Base-by-base conservation (phyloP, 345 rosid genomes). In the Bruguiera gymnorhiza region DNA sequence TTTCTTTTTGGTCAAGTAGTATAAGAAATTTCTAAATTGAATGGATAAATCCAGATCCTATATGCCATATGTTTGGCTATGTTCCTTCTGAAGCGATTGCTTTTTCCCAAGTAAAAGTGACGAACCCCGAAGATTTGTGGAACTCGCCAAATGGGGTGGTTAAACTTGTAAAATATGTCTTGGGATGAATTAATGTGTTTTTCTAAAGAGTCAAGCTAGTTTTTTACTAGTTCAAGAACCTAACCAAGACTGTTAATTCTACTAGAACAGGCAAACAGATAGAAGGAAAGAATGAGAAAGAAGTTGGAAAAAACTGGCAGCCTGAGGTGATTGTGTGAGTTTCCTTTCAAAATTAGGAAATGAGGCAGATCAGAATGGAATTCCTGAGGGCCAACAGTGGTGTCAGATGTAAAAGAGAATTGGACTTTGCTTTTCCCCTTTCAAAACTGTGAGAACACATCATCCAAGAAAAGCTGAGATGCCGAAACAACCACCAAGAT, bases 391-490 rank as follows among this genome's bases (percentile, higher is more conserved):
- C 26, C 27, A n/a, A 6, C 19, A 54, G 62, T 54, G 29, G 34
- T 53, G 62, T 37, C 67, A 51, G 72, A 37, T 54, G 57, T 46
- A 50, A 57, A 23, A 6, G 8, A 3, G 48, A 1, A 4, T 13
- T 16, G 69, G 68, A 48, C 52, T 39, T 30, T 64, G 15, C 55
- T 11, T 31, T 53, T 68, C 73, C 57, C 76, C 58, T 76, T 69
- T 56, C 68, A 71, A 76, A 39, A 11, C 48, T 10, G 48, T 39
- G 48, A 9, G 2, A 11, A 62, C 76, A 67, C 75, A 67, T n/a
- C 60, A 6, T 48, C 43, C 76, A 51, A 71, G 59, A 65, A 76
- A 71, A 75, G 73, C 36, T 21, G 67, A 66, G 48, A 60, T 48
- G 69, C 59, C 65, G 32, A 21, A 65, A 62, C 62, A 59, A 51